A percentile compares a stretch with the other conserved stretches of the same genome.
Conservation (phyloP, 169 alveolate species). For the Perkinsus marinus region DNA sequence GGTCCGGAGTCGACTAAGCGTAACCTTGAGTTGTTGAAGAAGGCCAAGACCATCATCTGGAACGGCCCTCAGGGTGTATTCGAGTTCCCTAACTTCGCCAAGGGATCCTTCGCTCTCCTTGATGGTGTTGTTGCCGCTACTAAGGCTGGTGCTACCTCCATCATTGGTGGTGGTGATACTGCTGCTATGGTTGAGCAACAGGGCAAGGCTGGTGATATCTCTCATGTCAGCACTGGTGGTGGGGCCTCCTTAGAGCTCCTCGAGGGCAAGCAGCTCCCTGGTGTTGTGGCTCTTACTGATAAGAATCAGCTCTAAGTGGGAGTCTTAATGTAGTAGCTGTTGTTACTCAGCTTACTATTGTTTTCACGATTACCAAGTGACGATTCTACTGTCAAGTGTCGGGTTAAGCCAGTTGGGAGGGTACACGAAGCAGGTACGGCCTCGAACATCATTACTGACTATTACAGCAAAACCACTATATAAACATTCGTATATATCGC, state of each 20-base stretch:
- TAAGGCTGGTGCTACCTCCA: constrained; percentile 65
- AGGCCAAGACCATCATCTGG: constrained; percentile 81
- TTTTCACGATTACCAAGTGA: neutral
- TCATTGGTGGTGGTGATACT: constrained; percentile 89
- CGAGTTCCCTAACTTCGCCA: constrained; percentile 75
- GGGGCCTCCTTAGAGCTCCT: constrained; percentile 93
- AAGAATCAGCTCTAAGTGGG: constrained; percentile 27
- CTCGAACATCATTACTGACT: no score
- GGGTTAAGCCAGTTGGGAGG: neutral
- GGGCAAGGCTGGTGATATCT: constrained; percentile 57
- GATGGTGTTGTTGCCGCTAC: constrained; percentile 71
- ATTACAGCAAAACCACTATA: no score
- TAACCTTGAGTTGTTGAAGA: constrained; percentile 47
- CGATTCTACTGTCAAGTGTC: neutral
- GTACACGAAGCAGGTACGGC: no score
- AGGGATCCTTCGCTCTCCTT: constrained; percentile 64
- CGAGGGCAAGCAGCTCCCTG: constrained; percentile 95
- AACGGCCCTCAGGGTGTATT: constrained; percentile 94
- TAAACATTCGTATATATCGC: no score
- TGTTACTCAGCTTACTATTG: neutral
- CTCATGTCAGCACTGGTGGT: constrained; percentile 96
- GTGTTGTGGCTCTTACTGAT: constrained; percentile 64
- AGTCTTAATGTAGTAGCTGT: neutral
- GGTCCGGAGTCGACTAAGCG: constrained; percentile 74
- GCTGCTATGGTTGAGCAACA: constrained; percentile 73